These are phyloP conservation scores for Modicella reniformis DNA, from an alignment of 371 early-diverging fungal species.

Conservation along the genomic window DNA sequence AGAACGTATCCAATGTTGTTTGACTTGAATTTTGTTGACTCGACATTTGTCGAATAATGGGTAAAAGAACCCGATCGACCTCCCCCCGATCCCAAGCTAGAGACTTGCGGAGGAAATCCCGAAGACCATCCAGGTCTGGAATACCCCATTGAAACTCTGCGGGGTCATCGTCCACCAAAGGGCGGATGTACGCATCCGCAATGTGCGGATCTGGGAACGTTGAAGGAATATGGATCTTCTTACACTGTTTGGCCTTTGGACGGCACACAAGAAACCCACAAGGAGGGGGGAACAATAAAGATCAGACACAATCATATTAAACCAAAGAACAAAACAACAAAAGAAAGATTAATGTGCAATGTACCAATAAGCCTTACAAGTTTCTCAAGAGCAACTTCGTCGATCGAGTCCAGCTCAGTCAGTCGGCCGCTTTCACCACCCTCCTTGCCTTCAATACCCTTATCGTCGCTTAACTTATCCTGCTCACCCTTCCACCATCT, in stretches of 20 bases:
- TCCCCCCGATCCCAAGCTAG: slow-evolving; percentile 65
- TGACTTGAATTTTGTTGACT: slow-evolving; percentile 53
- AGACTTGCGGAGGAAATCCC: slow-evolving; percentile 67
- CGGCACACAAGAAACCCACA: no score
- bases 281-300: no score
- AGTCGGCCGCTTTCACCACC: not conserved
- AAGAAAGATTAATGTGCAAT: not conserved
- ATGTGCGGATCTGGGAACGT: slow-evolving; percentile 86
- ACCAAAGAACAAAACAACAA: not conserved
- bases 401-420: slow-evolving; percentile 42
- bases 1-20: slow-evolving; percentile 59
- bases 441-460: slow-evolving; percentile 10
- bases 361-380: slow-evolving; percentile 63
- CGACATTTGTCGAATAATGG: slow-evolving; percentile 79
- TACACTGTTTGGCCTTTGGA: slow-evolving; percentile 51
- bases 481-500: slow-evolving; percentile 70
- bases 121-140: slow-evolving; percentile 83
- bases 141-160: slow-evolving; percentile 84
- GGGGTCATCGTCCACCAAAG: slow-evolving; percentile 77
- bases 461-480: not conserved
- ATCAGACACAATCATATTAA: no score
- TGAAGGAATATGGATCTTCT: slow-evolving; percentile 37
- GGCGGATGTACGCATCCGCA: slow-evolving; percentile 81
- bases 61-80: slow-evolving; percentile 75
- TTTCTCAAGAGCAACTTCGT: slow-evolving; percentile 64